Conservation (phyloP, 2,329 filamentous ascomycete genomes). For the Dactylellina leptospora region DNA sequence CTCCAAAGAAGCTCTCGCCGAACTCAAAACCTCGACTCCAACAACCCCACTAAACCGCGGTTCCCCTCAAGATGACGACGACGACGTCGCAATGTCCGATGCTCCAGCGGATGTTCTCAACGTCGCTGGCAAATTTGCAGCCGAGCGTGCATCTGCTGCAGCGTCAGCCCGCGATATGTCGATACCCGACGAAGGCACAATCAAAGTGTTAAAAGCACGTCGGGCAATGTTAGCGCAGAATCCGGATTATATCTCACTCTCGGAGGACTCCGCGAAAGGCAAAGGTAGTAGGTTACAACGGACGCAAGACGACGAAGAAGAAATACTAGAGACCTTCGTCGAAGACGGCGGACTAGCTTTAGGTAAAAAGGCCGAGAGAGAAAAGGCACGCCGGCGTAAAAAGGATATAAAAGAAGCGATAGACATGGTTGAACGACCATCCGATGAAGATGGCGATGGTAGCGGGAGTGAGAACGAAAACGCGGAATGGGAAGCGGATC, state of each 20-base stretch:
- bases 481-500: conserved; percentile 41
- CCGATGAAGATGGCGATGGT: conserved; percentile 21
- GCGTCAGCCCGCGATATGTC: conserved; percentile 9
- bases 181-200: conserved; percentile 44
- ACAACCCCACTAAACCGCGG: conserved; percentile 40
- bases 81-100: conserved; percentile 36
- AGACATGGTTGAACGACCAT: conserved; percentile 42
- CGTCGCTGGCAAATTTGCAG: conserved; percentile 36
- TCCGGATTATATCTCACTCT: conserved; percentile 49
- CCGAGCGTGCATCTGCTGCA: conserved; percentile 15
- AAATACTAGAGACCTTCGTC: conserved; percentile 47
- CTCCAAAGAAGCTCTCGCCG: conserved; percentile 47
- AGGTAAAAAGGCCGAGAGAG: conserved; percentile 30
- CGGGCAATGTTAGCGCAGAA: conserved; percentile 43
- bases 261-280: conserved; percentile 9
- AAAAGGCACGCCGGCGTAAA: conserved; percentile 36
- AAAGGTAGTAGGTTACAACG: conserved; percentile 33
- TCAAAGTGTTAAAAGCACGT: conserved; percentile 45
- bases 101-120: conserved; percentile 27
- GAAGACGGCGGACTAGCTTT: conserved; percentile 47
- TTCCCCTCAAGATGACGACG: conserved; percentile 14
- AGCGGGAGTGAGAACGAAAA: conserved; percentile 17
- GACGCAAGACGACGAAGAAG: conserved; percentile 45
- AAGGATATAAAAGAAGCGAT: conserved; percentile 45
- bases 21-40: conserved; percentile 43